Evolutionary conservation across 1,139 yeast genomes (phyloP), one percentile per base, ranked within the genome.

Genomic region (Geotrichum europaeum): DNA sequence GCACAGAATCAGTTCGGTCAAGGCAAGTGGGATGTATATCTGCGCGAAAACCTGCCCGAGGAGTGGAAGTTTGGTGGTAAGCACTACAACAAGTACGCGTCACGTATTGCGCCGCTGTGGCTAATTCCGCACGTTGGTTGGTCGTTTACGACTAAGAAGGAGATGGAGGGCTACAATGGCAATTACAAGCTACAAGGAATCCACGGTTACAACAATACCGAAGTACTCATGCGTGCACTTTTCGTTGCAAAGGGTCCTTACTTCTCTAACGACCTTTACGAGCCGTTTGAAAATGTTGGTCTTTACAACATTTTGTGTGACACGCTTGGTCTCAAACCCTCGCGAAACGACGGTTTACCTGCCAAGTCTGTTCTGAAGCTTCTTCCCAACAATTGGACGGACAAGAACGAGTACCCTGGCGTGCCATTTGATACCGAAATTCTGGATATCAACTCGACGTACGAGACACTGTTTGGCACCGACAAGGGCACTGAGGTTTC

Each of bases 31-130:
- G 67, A 75, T 6, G 78, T 87, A 1, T 86, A 78, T 68, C 72
- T 75, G 56, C 77, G 78, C 25, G 88, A 85, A 51, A 84, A 86
- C 40, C 71, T 89, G 50, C 92, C 94, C 0, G 65, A 71, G 10
- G 84, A 82, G 61, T 85, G 87, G 82, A 73, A 85, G 32, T 88
- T 88, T 74, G 91, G 92, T 7, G 85, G 86, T 15, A 36, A 64
- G 1, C 63, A 72, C 10, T 75, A 73, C 20, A 80, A 81, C 61
- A 69, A 69, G 53, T 87, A 79, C 68, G 76, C 79, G 61, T 78
- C 83, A 57, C 78, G 96, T 62, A 76, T 89, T 47, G 96, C 97
- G 0, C 96, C 96, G 0, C 73, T 91, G 18, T 89, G 97, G 94
- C 73, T 92, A 2, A 76, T 91, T 1, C 97, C 97, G 0, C 80